Conservation (phyloP, 164 flowering plant species). For the Nelumbo lutea region DNA sequence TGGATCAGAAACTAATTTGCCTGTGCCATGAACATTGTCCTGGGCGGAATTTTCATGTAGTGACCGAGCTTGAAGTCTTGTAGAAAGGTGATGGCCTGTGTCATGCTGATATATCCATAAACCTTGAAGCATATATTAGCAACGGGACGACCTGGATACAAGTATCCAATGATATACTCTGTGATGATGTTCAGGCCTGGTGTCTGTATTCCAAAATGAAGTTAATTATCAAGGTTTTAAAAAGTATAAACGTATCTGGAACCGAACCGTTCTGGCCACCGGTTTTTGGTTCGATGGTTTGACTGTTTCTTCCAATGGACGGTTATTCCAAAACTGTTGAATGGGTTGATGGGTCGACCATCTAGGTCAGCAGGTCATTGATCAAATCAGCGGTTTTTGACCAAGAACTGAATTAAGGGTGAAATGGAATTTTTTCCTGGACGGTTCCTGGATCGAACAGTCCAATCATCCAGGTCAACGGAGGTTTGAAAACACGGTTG, state of each 20-base stretch:
- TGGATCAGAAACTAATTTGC: background rate
- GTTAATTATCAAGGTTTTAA: background rate
- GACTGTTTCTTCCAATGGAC: background rate
- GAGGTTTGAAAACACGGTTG: background rate
- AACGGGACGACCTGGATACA: background rate
- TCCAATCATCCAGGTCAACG: background rate
- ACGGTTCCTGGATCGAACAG: background rate
- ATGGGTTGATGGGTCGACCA: no score
- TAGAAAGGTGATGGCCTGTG: background rate
- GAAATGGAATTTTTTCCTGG: no score
- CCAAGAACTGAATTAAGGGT: no score
- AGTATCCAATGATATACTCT: background rate
- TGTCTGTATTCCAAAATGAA: background rate
- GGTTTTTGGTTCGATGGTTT: no score
- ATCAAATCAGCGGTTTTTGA: no score
- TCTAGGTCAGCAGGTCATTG: no score
- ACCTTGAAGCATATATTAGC: conserved; percentile 3
- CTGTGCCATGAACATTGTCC: background rate
- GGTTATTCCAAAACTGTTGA: no score
- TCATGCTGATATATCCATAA: background rate
- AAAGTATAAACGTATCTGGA: background rate
- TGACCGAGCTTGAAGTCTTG: background rate
- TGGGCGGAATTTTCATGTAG: background rate
- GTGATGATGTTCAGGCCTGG: no score
- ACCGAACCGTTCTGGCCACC: no score